Base-by-base conservation (phyloP, 1,139 yeast genomes). In the Yamadazyma triangularis region DNA sequence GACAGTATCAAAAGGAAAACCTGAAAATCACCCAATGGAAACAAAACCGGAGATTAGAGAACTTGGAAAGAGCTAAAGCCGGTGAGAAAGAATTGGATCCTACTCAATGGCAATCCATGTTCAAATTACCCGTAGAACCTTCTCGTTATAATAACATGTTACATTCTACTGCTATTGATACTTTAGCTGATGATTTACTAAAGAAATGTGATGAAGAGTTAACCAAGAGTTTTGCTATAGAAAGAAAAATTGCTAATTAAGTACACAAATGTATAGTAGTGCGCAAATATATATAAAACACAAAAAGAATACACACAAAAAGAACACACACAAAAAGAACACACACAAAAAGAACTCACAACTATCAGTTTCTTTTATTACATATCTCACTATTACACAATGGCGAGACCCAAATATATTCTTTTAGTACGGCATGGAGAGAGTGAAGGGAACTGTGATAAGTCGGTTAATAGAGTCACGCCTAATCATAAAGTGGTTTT, bases 401-500 rank as follows among this genome's bases (percentile, higher is more conserved):
- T 25, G 27, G 27, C 22, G 7, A 25, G 10, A 18, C 27, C 27
- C 4, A 25, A 25, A 18, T 70, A 87, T 27, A 86, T 88, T 24
- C 61, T 88, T 29, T 64, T 88, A 16, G 79, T 88, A 9, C 77
- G 96, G 44, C 96, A 88, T 53, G 96, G 96, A 21, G 96, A 88
- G 51, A 80, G 91, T 3, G 94, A 85, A 48, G 93, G 95, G 10
- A 88, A 88, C 56, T 74, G 70, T 47, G 95, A 88, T 54, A 86
- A 87, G 50, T 60, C 78, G 2, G 89, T 88, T 32, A 87, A 88
- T 51, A 62, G 81, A 35, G 64, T 70, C 43, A 74, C 81, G 0
- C 86, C 96, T 2, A 87, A 88, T 55, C 96, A 88, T 57, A 63
- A 70, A 43, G 83, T 88, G 2, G 73, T 80, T 3, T 59, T 88